phyloP scores from a whole-genome alignment of 2,329 filamentous ascomycete species.

The Colletotrichum agaves region DNA sequence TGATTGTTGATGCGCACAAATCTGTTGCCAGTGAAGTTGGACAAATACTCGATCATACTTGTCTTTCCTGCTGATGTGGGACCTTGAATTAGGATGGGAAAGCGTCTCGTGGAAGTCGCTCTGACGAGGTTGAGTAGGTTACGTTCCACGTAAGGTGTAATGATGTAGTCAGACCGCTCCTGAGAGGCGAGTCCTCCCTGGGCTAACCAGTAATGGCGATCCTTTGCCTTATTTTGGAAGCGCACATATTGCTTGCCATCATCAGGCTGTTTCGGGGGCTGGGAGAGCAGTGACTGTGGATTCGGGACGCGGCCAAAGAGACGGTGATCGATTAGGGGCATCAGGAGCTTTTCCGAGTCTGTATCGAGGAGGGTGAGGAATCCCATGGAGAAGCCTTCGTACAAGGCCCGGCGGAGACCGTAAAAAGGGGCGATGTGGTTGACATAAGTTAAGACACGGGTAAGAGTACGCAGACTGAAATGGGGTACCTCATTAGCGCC shows the following conservation, averaged over 20 bases:
- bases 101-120: slow-evolving; percentile 89
- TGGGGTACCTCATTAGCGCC: slow-evolving; percentile 96
- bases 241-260: slow-evolving; percentile 84
- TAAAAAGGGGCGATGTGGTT: slow-evolving; percentile 86
- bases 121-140: slow-evolving; percentile 95
- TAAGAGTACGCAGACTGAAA: slow-evolving; percentile 94
- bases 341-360: slow-evolving; percentile 81
- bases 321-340: slow-evolving; percentile 83
- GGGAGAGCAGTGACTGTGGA: slow-evolving; percentile 77
- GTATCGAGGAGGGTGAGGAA: slow-evolving; percentile 90
- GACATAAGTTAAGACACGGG: slow-evolving; percentile 88
- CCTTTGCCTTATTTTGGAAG: slow-evolving; percentile 72
- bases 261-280: slow-evolving; percentile 79
- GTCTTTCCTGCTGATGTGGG: slow-evolving; percentile 98
- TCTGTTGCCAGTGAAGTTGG: slow-evolving; percentile 95
- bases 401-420: slow-evolving; percentile 85
- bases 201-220: slow-evolving; percentile 88
- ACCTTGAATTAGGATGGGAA: slow-evolving; percentile 94
- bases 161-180: slow-evolving; percentile 90
- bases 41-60: slow-evolving; percentile 98
- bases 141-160: slow-evolving; percentile 92
- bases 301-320: slow-evolving; percentile 78
- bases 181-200: slow-evolving; percentile 75
- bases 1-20: slow-evolving; percentile 99
- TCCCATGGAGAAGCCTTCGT: slow-evolving; percentile 97